Evolutionary conservation across 1,139 yeast genomes (phyloP).

Genomic region (Entelexis sorbosivorans): DNA sequence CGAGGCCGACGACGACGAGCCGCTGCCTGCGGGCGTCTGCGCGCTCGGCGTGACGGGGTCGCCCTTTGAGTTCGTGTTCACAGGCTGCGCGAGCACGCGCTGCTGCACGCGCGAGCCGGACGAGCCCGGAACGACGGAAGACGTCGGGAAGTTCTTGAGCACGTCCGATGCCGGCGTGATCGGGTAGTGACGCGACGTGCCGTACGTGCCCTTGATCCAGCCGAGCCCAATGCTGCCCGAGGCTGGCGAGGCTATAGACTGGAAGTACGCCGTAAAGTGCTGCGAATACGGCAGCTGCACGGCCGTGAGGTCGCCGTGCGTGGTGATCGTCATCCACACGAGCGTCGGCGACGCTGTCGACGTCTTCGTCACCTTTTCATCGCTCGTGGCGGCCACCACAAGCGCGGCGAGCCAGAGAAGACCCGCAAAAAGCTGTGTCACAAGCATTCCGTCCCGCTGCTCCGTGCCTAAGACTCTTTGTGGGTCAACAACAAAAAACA

Average conservation of each 20-base stretch:
- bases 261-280: slow-evolving; percentile 35
- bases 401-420: not conserved
- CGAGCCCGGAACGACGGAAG: not conserved
- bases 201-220: slow-evolving; percentile 44
- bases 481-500: not conserved
- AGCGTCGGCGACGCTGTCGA: slow-evolving; percentile 16
- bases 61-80: slow-evolving; percentile 9
- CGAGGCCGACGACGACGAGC: not conserved
- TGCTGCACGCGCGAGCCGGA: not conserved
- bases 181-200: slow-evolving; percentile 29
- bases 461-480: not conserved
- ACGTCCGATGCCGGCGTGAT: slow-evolving; percentile 7
- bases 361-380: slow-evolving; percentile 6
- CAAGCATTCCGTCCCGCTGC: slow-evolving; percentile 1
- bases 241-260: slow-evolving; percentile 34
- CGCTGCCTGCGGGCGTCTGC: not conserved
- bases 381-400: not conserved
- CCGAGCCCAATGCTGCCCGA: slow-evolving; percentile 54
- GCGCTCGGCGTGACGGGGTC: slow-evolving; percentile 6
- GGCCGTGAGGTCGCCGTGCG: slow-evolving; percentile 5
- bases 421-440: slow-evolving; percentile 3
- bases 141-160: not conserved
- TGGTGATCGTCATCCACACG: slow-evolving; percentile 21
- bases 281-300: slow-evolving; percentile 36
- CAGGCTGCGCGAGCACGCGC: slow-evolving; percentile 8